These are phyloP conservation scores for Prunus armeniaca DNA, from an alignment of 306 rosid species.

Conservation along the genomic window DNA sequence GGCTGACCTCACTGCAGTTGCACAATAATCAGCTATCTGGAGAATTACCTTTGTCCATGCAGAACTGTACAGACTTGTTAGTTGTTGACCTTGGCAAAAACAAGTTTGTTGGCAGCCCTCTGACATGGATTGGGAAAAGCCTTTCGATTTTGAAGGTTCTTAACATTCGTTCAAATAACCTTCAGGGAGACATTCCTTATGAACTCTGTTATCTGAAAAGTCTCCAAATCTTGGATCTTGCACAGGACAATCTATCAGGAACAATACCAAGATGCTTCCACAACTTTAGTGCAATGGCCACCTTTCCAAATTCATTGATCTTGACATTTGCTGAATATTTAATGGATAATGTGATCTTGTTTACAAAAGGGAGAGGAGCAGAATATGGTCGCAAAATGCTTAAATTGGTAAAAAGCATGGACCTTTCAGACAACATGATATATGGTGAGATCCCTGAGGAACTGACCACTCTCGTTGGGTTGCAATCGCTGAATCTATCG, in stretches of 20 bases:
- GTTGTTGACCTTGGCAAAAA: slow-evolving; percentile 6
- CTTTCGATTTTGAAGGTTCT: neutral
- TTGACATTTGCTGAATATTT: rapidly evolving
- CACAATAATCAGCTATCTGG: slow-evolving; percentile 23
- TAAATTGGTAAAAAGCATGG: neutral
- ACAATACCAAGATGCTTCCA: slow-evolving; percentile 20
- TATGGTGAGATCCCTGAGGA: slow-evolving; percentile 6
- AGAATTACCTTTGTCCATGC: slow-evolving; percentile 6
- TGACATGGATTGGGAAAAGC: slow-evolving; percentile 9
- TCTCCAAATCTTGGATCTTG: slow-evolving; percentile 21
- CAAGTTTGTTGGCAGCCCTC: slow-evolving; percentile 1
- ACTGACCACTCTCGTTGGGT: neutral
- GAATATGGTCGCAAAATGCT: neutral
- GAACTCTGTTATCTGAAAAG: slow-evolving; percentile 1
- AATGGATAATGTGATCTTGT: neutral
- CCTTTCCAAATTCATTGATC: neutral
- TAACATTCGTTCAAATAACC: slow-evolving; percentile 17
- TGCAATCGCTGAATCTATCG: slow-evolving; percentile 5
- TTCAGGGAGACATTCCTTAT: slow-evolving; percentile 12
- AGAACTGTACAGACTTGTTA: neutral
- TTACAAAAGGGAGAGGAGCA: neutral
- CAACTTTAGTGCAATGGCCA: neutral
- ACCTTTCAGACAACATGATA: slow-evolving; percentile 11
- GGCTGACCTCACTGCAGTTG: neutral
- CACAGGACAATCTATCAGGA: slow-evolving; percentile 7